Base-by-base conservation (phyloP, 345 rosid genomes). In the Firmiana major region DNA sequence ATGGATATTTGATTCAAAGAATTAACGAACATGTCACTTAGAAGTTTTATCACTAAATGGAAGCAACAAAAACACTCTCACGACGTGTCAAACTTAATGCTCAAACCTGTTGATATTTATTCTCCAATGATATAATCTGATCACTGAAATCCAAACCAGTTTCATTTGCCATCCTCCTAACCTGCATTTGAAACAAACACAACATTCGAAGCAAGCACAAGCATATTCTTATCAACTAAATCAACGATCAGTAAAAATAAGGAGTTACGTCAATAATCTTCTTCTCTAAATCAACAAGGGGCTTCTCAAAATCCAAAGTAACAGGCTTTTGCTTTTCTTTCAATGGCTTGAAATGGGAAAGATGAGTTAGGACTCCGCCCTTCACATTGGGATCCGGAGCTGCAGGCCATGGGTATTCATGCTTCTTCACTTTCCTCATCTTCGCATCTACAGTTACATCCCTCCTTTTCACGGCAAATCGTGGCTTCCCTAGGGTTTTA, bases 311-410 rank as follows among this genome's bases (percentile, higher is more conserved):
- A 45, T 87, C 95, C 88, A 96, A 82, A 24, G 90, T 88, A 69
- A 92, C 97, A 24, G 91, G 94, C 89, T 96, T 93, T 8, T 83
- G 94, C 81, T 81, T 83, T 81, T 86, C 87, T 77, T 86, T 92
- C 63, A 86, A 71, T 7, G 98, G 99, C 86, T 96, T 93, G 81
- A 96, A 96, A 76, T 71, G 80, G 0, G 99, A 91, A 36, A 96
- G 92, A 79, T 96, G 91, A 79, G 84, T 83, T 62, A 92, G 91
- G 75, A 92, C 78, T 70, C 97, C 98, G 31, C 98, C 99, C 79
- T 94, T 88, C 46, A 93, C 97, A 79, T 91, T 96, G 0, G 94
- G 97, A 86, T 96, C 99, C 36, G 97, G 92, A 88, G 93, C 87
- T 0, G 85, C 88, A 0, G 99, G 97, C 99, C 99, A 96, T 0